A percentile compares a stretch with the other conserved stretches of the same genome.
phyloP scores from a whole-genome alignment of 2,329 filamentous ascomycete genomes.

The Stromatinia cepivora region DNA sequence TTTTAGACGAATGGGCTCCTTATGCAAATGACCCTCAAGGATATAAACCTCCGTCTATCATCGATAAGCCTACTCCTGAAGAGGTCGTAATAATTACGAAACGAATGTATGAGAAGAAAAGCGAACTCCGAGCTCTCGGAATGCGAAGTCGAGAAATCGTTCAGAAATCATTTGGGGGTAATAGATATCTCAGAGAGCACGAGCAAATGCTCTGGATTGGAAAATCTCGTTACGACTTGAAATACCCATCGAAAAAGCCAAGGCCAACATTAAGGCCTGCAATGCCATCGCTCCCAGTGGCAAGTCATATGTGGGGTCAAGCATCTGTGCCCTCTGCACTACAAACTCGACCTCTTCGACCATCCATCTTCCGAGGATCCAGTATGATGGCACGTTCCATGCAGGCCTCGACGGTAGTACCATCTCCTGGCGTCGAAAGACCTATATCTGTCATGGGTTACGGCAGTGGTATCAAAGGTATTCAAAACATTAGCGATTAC shows the following conservation, averaged over 20 bases:
- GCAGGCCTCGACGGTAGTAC: slow-evolving; percentile 15
- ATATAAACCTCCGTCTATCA: slow-evolving; percentile 18
- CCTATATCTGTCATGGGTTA: neutral
- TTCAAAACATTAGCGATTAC: slow-evolving; percentile 9
- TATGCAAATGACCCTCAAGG: slow-evolving; percentile 48
- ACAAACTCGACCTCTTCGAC: slow-evolving; percentile 13
- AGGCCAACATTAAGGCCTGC: slow-evolving; percentile 1
- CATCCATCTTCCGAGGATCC: slow-evolving; percentile 20
- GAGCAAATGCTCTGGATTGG: slow-evolving; percentile 59
- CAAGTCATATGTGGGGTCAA: slow-evolving; percentile 23
- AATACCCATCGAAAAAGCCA: neutral
- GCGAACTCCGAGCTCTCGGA: slow-evolving; percentile 56
- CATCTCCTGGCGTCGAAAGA: slow-evolving; percentile 6
- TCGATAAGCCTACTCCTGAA: slow-evolving; percentile 46
- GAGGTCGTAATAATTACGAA: slow-evolving; percentile 54
- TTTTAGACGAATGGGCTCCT: slow-evolving; percentile 61
- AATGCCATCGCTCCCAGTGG: slow-evolving; percentile 13
- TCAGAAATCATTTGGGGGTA: slow-evolving; percentile 58
- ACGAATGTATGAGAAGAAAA: slow-evolving; percentile 58
- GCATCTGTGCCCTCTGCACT: slow-evolving; percentile 20
- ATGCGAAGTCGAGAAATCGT: slow-evolving; percentile 60
- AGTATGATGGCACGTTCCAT: slow-evolving; percentile 16
- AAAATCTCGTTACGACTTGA: slow-evolving; percentile 27
- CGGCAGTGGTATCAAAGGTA: slow-evolving; percentile 3
- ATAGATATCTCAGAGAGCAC: slow-evolving; percentile 61